Evolutionary conservation across 108 stramenopile genomes (phyloP).

Genomic region (Cyclotella distinguenda): DNA sequence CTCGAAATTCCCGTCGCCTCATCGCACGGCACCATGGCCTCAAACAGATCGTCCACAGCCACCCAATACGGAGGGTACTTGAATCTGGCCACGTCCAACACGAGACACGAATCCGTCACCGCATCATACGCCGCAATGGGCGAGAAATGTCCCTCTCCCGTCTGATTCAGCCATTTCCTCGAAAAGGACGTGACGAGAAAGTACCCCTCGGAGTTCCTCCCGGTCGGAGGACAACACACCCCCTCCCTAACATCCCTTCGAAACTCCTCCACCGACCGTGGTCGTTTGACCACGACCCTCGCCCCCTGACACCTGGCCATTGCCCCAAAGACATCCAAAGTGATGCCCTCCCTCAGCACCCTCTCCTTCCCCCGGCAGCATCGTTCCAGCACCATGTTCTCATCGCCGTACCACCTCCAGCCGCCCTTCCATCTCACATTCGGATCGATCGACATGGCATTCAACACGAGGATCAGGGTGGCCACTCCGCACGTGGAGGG

Average conservation of each 20-base stretch:
- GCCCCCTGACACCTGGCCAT: slow-evolving; percentile 79
- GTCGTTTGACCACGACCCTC: slow-evolving; percentile 55
- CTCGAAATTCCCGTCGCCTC: slow-evolving; percentile 50
- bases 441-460: slow-evolving; percentile 91
- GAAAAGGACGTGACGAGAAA: slow-evolving; percentile 77
- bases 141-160: slow-evolving; percentile 94
- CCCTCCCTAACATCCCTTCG: slow-evolving; percentile 53
- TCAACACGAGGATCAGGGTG: slow-evolving; percentile 88
- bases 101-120: slow-evolving; percentile 54
- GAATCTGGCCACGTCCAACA: slow-evolving; percentile 49
- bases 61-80: slow-evolving; percentile 94
- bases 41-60: slow-evolving; percentile 51
- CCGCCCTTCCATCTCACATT: slow-evolving; percentile 91
- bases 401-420: slow-evolving; percentile 92
- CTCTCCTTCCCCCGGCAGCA: slow-evolving; percentile 82
- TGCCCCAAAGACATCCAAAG: slow-evolving; percentile 64
- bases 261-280: slow-evolving; percentile 51
- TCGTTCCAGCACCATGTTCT: slow-evolving; percentile 78
- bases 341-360: slow-evolving; percentile 67
- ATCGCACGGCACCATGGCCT: slow-evolving; percentile 62
- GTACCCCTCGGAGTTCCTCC: too few relatives aligned
- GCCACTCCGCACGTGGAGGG: slow-evolving; percentile 93
- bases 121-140: slow-evolving; percentile 84
- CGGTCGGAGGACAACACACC: slow-evolving; percentile 37
- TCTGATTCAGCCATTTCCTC: slow-evolving; percentile 75